Evolutionary conservation across 495 filamentous ascomycete species (phyloP).

Genomic region (Neurospora sublineolata): DNA sequence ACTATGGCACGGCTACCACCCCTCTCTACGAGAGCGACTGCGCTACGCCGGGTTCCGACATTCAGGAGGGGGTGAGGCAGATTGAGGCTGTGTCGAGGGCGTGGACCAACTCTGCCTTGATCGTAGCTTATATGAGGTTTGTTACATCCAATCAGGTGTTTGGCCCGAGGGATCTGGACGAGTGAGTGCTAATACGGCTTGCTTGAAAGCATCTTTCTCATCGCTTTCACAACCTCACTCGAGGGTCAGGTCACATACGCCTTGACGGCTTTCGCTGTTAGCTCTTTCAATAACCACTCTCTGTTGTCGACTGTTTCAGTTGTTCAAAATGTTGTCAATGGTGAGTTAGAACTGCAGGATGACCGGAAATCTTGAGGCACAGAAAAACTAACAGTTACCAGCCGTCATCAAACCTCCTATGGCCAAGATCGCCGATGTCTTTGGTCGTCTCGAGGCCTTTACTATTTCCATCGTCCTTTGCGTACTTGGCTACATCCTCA

Average conservation of each 20-base stretch:
- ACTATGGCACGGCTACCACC: background rate
- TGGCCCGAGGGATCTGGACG: background rate
- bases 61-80: constrained; percentile 31
- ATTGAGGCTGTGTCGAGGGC: constrained; percentile 36
- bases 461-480: constrained; percentile 23
- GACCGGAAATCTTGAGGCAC: background rate
- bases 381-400: constrained; percentile 1
- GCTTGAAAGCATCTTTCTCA: constrained; percentile 22
- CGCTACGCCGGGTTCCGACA: constrained; percentile 1
- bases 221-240: constrained; percentile 36
- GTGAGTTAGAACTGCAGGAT: constrained; percentile 7
- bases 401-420: constrained; percentile 34
- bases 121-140: constrained; percentile 35
- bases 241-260: constrained; percentile 35
- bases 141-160: background rate
- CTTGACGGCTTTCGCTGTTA: constrained; percentile 36
- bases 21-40: background rate
- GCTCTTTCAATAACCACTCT: constrained; percentile 47
- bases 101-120: constrained; percentile 36
- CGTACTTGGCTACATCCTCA: constrained; percentile 28
- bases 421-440: constrained; percentile 34
- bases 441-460: constrained; percentile 32
- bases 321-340: constrained; percentile 40
- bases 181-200: background rate
- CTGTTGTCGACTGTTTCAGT: constrained; percentile 46